Percentiles rank a stretch among this genome's conserved stretches.
phyloP scores from a whole-genome alignment of 106 monocot species.

The Dioscorea zingiberensis region DNA sequence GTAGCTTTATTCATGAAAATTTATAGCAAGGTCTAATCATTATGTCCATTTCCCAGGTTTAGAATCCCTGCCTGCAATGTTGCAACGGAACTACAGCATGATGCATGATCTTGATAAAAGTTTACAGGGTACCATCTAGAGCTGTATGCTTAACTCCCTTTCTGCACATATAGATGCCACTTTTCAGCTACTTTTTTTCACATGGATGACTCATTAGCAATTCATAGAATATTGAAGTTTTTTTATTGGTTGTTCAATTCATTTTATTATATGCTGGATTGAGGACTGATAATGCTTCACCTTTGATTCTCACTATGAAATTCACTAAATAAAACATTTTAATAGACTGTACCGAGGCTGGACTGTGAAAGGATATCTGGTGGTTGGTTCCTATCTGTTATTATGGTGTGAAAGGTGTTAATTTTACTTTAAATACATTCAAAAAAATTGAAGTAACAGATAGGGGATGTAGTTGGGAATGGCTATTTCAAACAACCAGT shows the following conservation, averaged over 20 bases:
- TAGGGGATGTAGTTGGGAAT: too few species aligned
- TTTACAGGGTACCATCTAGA: constrained; percentile 35
- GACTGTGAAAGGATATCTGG: too few species aligned
- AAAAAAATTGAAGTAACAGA: too few species aligned
- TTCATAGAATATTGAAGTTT: background rate
- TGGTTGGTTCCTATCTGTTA: too few species aligned
- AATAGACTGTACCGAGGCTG: too few species aligned
- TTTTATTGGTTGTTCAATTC: background rate
- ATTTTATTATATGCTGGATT: background rate
- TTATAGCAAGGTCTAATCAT: background rate
- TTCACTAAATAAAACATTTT: too few species aligned
- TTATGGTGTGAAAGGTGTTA: too few species aligned
- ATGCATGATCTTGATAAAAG: constrained; percentile 75
- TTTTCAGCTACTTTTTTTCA: background rate
- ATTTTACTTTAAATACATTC: too few species aligned
- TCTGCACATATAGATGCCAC: too few species aligned
- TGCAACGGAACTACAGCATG: constrained; percentile 49
- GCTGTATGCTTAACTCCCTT: too few species aligned
- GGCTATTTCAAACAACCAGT: too few species aligned
- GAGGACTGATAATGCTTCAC: background rate
- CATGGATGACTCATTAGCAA: background rate
- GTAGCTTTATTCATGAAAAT: background rate
- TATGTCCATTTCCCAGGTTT: constrained; percentile 39
- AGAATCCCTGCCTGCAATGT: constrained; percentile 61
- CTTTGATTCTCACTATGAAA: too few species aligned